Evolutionary conservation across 176 grass and related monocot genomes (phyloP), one percentile per base, ranked within the genome.

Genomic region (Hyparrhenia diplandra): DNA sequence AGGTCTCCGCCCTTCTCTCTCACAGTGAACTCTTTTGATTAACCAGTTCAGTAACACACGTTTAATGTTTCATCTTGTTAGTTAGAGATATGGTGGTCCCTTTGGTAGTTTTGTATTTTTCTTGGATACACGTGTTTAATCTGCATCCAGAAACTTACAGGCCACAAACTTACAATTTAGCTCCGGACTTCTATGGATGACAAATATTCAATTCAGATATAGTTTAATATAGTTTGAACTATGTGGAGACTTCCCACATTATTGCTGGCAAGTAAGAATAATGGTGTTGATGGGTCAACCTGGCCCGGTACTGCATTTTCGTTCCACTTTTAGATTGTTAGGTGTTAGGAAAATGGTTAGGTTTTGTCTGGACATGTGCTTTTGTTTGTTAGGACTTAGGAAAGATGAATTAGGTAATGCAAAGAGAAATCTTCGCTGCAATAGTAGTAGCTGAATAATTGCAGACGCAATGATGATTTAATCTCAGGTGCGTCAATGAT

Each of bases 361-460:
- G 39, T 80, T 78, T 86, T 90, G 62, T 82, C 55, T 68, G 69
- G 46, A 39, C 69, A 30, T 10, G 60, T 83, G 49, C 79, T 86
- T 90, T 90, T 78, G 78, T 78, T 67, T 67, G 59, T 82, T 82
- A 13, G 46, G 66, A 86, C 49, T 82, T 82, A 13, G 46, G 66
- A 86, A 82, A 78, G 67, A 69, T 62, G 67, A 49, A 60, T 85
- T 71, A 41, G 73, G 46, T 78, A 42, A 34, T 32, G 62, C 73
- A 74, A 55, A 75, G 14, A 80, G 20, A 74, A 49, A 68, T 74
- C 49, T 79, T 78, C 9, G 83, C 58, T 68, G 73, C 60, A 79
- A 73, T 46, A 78, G 83, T 73, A 78, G 39, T 73, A 78, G 30
- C 83, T 83, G 60, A 90, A 86, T 82, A 73, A 86, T 90, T 90